Evolutionary conservation across 345 rosid genomes (phyloP), one percentile per base, ranked within the genome.

Genomic region (Lepidium aucheri): DNA sequence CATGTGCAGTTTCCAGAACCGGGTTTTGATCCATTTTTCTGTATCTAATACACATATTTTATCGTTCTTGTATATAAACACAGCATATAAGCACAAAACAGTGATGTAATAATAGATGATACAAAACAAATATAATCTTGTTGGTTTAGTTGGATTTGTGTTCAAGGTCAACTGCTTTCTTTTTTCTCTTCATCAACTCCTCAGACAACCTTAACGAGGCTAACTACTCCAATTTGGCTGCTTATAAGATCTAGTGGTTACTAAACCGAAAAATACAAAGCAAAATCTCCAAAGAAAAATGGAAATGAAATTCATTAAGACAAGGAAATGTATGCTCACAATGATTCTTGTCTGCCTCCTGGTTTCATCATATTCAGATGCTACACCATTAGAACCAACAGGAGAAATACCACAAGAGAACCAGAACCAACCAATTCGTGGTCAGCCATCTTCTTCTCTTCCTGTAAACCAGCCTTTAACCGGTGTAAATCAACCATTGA

Each of bases 401-500:
- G 76, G 66, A 30, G 47, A 77, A 32, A 13, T 33, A 7, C 60
- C 59, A 65, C 69, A 16, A 51, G 77, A 30, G 72, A 64, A 60
- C 47, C 64, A 47, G 44, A 75, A 80, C 63, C 79, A 72, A 46
- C 83, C 83, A 24, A 47, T 77, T 47, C 60, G 68, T 22, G 81
- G 82, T 35, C 68, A 67, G 7, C 61, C 72, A 41, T 79, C 76
- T 62, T 79, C 81, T 30, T 63, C 76, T 68, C 53, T 82, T 54
- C 42, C 78, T 10, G 8, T 53, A 35, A 74, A 77, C 73, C 87
- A 74, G 62, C 83, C 87, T 52, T 62, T 73, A 63, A 65, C 79
- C 33, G 79, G 79, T 6, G 16, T 62, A 10, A 78, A 59, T 54
- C 79, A 77, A 70, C 85, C 82, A 40, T 71, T 77, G 34, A 71